Evolutionary conservation across 2,329 filamentous ascomycete species (phyloP), one percentile per base, ranked within the genome.

Genomic region (Neocatenulostroma microsporum): DNA sequence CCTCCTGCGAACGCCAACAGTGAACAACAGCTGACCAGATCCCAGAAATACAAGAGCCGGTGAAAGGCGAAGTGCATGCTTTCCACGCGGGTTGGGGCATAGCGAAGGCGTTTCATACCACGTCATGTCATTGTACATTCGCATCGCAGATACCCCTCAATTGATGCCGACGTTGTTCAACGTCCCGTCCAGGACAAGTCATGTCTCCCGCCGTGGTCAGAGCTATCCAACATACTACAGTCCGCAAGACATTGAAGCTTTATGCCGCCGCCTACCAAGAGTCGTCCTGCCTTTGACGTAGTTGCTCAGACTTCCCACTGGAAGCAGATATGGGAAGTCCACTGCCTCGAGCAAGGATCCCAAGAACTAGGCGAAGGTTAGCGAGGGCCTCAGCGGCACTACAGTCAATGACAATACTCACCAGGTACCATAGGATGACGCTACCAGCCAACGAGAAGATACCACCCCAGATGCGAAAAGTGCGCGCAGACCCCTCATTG

Each of bases 11-110:
- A 8, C 13, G 14, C 4, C 12, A 3, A 9, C 18, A 8, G 8
- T 18, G 5, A 14, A 8, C 13, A 12, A 23, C n/a, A 15, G 26
- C n/a, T 48, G 15, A 31, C 29, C 21, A 26, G 14, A 9, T 12
- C 31, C 15, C 46, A 58, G 55, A 57, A 58, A 53, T 59, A 58
- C 48, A 58, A 59, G 45, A 18, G 21, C 13, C 21, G 27, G 19
- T 37, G 28, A 37, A 29, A n/a, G n/a, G n/a, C n/a, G n/a, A n/a
- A n/a, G n/a, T n/a, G n/a, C n/a, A n/a, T n/a, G n/a, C n/a, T n/a
- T n/a, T n/a, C n/a, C n/a, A n/a, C n/a, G n/a, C n/a, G n/a, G n/a
- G n/a, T n/a, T n/a, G n/a, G n/a, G n/a, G n/a, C n/a, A n/a, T n/a
- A n/a, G n/a, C n/a, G n/a, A n/a, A n/a, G n/a, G n/a, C n/a, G n/a